Base-by-base conservation (phyloP, 805 yeast species). In the Suhomyces faveliae region DNA sequence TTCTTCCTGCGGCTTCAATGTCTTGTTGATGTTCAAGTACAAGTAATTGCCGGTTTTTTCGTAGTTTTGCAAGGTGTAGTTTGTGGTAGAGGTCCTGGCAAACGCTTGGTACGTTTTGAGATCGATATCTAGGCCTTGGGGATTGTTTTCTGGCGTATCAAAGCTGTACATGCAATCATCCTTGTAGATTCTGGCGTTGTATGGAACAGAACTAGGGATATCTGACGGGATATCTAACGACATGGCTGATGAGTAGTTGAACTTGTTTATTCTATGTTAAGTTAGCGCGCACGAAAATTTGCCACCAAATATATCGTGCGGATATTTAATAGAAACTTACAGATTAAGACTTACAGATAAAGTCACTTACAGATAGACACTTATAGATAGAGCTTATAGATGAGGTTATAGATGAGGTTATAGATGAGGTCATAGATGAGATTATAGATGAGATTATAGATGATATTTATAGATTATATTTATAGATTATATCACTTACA, bases 151-250 rank as follows among this genome's bases (percentile, higher is more conserved):
- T 33, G 88, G 79, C 0, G 88, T 81, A 51, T 84, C 92, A 60
- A 86, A 92, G 45, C 91, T 85, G 67, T 80, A 92, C 70, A 87
- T 86, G 62, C 97, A 91, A 55, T 90, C 97, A 68, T 92, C 97
- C 61, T 89, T 91, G 59, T 81, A 84, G 13, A 91, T 80, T 2
- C 75, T 57, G 35, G 63, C 49, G 20, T 55, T 48, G 13, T 58
- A 40, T 1, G 63, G 51, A 22, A 68, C 53, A 4, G 43, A 30
- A 22, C 50, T 20, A 5, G 68, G 63, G 22, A 68, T 49, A 19
- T 43, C 42, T 9, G 42, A 23, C 6, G 55, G 54, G 20, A 53
- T 46, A 40, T 52, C 54, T 20, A 48, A 22, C 15, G 46, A 17
- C 52, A 49, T 47, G 21, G 19, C 9, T 27, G 30, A 12, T 10